Evolutionary conservation across 306 rosid genomes (phyloP).

Genomic region (Rosa chinensis): DNA sequence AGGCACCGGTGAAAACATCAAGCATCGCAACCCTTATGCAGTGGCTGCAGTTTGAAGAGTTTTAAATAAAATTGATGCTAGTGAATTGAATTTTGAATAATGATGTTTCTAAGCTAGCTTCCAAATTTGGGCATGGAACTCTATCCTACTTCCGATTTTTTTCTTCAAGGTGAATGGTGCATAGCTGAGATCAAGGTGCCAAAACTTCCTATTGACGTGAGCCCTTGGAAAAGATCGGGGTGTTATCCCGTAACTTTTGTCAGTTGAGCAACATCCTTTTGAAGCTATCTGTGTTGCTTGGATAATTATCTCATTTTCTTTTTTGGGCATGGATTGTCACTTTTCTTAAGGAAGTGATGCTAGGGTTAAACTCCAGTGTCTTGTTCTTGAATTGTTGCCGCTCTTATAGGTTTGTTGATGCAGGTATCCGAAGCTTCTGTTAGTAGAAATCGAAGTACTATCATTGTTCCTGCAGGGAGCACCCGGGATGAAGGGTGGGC

Average conservation of each 20-base stretch:
- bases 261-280: not conserved
- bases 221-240: constrained; percentile 2
- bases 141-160: not conserved
- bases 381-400: constrained; percentile 22
- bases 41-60: not conserved
- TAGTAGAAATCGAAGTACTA: constrained; percentile 97
- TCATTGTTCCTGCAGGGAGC: constrained; percentile 98
- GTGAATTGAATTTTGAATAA: not conserved
- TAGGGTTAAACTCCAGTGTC: not conserved
- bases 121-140: not conserved
- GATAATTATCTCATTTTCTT: not conserved
- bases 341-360: not conserved
- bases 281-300: constrained; percentile 8
- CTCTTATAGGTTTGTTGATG: constrained; percentile 27
- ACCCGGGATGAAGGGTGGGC: constrained; percentile 98
- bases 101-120: not conserved
- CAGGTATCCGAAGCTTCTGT: constrained; percentile 99
- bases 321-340: not conserved
- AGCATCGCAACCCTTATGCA: not conserved
- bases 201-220: constrained; percentile 7
- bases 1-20: not conserved
- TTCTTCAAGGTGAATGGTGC: not conserved
- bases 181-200: not conserved
- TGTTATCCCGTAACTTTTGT: constrained; percentile 10
- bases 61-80: not conserved